Evolutionary conservation across 768 basidiomycete species (phyloP).

Genomic region (Agaricus subrufescens): DNA sequence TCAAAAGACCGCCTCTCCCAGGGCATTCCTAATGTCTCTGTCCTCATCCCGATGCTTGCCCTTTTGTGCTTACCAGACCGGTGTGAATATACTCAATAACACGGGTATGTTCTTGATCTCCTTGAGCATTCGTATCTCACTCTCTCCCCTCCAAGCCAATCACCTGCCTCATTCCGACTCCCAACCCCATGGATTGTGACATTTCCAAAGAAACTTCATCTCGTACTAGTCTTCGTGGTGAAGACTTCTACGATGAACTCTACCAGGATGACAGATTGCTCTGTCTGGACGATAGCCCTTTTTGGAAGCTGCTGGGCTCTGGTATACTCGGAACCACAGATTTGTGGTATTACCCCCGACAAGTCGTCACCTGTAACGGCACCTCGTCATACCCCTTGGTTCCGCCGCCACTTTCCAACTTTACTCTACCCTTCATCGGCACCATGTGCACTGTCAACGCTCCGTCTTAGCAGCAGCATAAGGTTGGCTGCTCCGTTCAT

Average conservation of each 20-base stretch:
- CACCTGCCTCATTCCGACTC: slow-evolving; percentile 52
- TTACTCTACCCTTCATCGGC: slow-evolving; percentile 27
- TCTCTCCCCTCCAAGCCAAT: slow-evolving; percentile 47
- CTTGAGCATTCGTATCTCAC: background rate
- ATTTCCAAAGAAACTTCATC: slow-evolving; percentile 59
- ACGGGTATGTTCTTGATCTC: slow-evolving; percentile 29
- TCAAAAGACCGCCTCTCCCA: slow-evolving; percentile 31
- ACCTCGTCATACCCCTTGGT: slow-evolving; percentile 69
- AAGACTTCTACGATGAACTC: slow-evolving; percentile 74
- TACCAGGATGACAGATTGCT: slow-evolving; percentile 60
- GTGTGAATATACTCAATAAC: slow-evolving; percentile 63
- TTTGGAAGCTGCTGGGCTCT: slow-evolving; percentile 67
- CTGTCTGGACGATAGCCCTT: slow-evolving; percentile 60
- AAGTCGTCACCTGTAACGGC: slow-evolving; percentile 64
- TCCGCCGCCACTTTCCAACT: slow-evolving; percentile 24
- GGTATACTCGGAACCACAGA: slow-evolving; percentile 72
- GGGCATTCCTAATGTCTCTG: slow-evolving; percentile 61
- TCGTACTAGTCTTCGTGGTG: slow-evolving; percentile 68
- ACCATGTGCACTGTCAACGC: background rate
- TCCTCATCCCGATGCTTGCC: slow-evolving; percentile 60
- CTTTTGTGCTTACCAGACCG: slow-evolving; percentile 89
- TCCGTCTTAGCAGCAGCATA: slow-evolving; percentile 5
- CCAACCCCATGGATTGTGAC: slow-evolving; percentile 62
- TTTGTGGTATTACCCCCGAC: slow-evolving; percentile 67
- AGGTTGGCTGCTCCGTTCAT: slow-evolving; percentile 45